Evolutionary conservation across 345 rosid genomes (phyloP), one percentile per base, ranked within the genome.

Genomic region (Eucalyptus polyanthemos): DNA sequence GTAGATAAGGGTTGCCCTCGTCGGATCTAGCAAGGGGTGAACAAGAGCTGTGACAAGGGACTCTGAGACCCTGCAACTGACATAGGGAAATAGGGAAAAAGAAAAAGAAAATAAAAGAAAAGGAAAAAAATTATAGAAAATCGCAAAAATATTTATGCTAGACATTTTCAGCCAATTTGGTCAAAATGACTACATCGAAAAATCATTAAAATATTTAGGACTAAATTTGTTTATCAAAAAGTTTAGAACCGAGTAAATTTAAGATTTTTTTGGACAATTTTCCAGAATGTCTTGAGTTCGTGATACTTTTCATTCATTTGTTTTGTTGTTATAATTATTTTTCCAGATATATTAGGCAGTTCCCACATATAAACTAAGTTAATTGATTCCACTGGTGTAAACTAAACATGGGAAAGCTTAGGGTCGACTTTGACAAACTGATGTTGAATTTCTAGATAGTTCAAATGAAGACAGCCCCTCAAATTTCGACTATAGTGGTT

Each of bases 41-140:
- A 56, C 6, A 2, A 21, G 27, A 3, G 62, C 62, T 56, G 6
- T 0, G 1, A 22, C 3, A 2, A 56, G 62, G 62, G 27, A 22
- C 27, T 1, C 12, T 0, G 2, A 54, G 60, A 22, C 60, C 60
- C 1, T 4, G 3, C 25, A 8, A 22, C 12, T 54, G 1, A 54
- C 0, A 9, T 0, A 22, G 24, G 60, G 2, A 21, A 21, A 51
- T 51, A 51, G 22, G 54, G 56, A 17, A 51, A 51, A 17, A 21
- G 25, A 21, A 8, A 54, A 21, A 8, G 1, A 22, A 54, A 54
- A 54, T 8, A 54, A 54, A 54, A 22, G 1, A 0, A 54, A 54
- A 21, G 25, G 25, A 21, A 19, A 17, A 53, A n/a, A n/a, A n/a
- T n/a, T 22, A 56, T 22, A 8, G 5, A 56, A 56, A 56, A 56